Evolutionary conservation across 139 green algal genomes (phyloP).

Genomic region (Chlamydomonas incerta): DNA sequence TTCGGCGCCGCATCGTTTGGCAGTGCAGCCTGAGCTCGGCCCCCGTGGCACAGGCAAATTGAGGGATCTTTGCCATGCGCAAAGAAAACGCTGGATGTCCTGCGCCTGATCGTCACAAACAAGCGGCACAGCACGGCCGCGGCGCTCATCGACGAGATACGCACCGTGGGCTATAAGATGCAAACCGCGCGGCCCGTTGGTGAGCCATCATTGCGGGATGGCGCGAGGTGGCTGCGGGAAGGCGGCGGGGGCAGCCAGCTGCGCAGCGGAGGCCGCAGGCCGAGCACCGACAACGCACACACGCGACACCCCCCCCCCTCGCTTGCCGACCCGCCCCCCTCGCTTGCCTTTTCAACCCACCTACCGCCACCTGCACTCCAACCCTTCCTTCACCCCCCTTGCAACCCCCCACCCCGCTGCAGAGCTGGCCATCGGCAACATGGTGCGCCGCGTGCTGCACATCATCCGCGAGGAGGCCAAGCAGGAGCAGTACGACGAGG

Average conservation of each 20-base stretch:
- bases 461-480: conserved; percentile 93
- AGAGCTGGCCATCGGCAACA: conserved; percentile 96
- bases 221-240: not conserved
- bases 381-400: too few relatives aligned
- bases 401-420: conserved; percentile 6
- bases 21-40: not conserved
- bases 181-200: conserved; percentile 84
- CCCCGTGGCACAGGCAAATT: conserved; percentile 58
- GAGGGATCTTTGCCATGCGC: conserved; percentile 74
- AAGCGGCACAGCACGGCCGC: conserved; percentile 66
- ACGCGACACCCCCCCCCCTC: not conserved
- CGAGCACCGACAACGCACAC: too few relatives aligned
- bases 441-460: conserved; percentile 91
- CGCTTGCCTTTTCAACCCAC: not conserved
- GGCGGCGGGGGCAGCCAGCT: too few relatives aligned
- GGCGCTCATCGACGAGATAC: conserved; percentile 79
- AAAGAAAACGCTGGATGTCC: conserved; percentile 82
- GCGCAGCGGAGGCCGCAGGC: too few relatives aligned
- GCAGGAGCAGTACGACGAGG: conserved; percentile 68
- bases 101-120: conserved; percentile 80
- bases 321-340: not conserved
- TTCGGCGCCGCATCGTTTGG: not conserved
- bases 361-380: too few relatives aligned
- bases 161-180: conserved; percentile 73
- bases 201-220: conserved; percentile 34